A percentile compares a stretch with the other conserved stretches of the same genome.
phyloP scores from a whole-genome alignment of 352 stramenopile genomes.

The Pythium vanterpoolii region DNA sequence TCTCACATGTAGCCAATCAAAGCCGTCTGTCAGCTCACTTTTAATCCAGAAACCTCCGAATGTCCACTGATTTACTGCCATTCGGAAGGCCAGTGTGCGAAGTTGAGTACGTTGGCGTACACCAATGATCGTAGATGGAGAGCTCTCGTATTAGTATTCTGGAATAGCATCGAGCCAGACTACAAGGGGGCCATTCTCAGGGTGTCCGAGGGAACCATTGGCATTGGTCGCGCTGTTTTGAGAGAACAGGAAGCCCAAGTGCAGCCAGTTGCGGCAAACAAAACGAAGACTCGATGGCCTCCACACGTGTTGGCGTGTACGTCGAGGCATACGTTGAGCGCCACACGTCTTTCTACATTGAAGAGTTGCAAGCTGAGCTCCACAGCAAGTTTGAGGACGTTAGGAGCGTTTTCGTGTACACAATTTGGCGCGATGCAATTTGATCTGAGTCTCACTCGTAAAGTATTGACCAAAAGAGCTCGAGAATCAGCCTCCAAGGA shows the following conservation, averaged over 20 bases:
- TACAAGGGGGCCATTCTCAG: neutral
- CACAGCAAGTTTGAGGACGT: neutral
- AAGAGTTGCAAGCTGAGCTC: conserved; percentile 13
- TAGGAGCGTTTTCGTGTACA: conserved; percentile 5
- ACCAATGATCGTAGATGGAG: neutral
- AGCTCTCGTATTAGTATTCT: neutral
- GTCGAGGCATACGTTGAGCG: conserved; percentile 4
- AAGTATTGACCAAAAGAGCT: conserved; percentile 19
- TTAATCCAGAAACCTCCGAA: no score
- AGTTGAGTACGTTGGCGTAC: no score
- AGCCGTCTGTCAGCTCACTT: no score
- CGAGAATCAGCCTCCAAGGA: conserved; percentile 7
- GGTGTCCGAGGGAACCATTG: neutral
- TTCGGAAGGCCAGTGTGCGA: no score
- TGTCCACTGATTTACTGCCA: no score
- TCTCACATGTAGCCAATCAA: no score
- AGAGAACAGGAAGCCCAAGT: neutral
- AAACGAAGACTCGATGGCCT: neutral
- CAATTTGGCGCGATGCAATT: conserved; percentile 24
- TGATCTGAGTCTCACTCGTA: conserved; percentile 16
- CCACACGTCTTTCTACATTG: conserved; percentile 26
- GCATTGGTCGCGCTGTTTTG: neutral
- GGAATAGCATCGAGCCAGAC: neutral
- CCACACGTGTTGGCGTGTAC: conserved; percentile 2
- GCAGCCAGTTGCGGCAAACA: no score